Base-by-base conservation (phyloP, 1,284 basidiomycete species). In the Apiotrichum laibachii region DNA sequence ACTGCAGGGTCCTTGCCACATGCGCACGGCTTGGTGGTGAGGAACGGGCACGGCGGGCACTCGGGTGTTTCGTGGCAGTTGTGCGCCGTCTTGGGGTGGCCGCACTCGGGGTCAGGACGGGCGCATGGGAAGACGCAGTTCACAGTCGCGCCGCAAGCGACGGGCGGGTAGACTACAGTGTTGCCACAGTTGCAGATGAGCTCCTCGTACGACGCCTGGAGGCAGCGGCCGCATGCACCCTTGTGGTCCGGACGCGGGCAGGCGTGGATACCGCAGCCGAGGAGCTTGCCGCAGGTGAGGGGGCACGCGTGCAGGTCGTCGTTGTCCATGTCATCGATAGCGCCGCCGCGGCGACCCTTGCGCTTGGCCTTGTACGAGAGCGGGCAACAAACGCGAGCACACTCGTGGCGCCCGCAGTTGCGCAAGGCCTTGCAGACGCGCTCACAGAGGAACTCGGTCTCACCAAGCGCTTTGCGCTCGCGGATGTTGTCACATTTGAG, bases 171-270 rank as follows among this genome's bases (percentile, higher is more conserved):
- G 21, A 89, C 70, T 33, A 86, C 79, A 1, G 86, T 89, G 40
- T 82, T 82, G 0, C 88, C 88, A 72, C 93, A 96, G 55, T 84
- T 78, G 71, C 92, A 96, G 21, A 87, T 77, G 63, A 92, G 80
- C 85, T 96, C 93, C 56, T 94, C 91, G 65, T 93, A 97, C 0
- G 87, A 87, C 40, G 90, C 92, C 68, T 86, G 83, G 53, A 94
- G 80, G 77, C 93, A 96, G 13, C 86, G 83, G 3, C 84, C 86
- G 71, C 93, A 96, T 0, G 82, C 77, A 0, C 89, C 89, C 61
- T 82, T 85, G 76, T 97, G 93, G 71, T 96, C 92, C 35, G 82
- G 80, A 67, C 85, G 83, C 60, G 88, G 85, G 72, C 92, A 80
- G n/a, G 73, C 77, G 72, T 93, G 90, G 55, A 86, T 84, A 0